A percentile compares a stretch with the other conserved stretches of the same genome.
These are phyloP conservation scores for Fusarium tricinctum DNA, from an alignment of 2,329 filamentous ascomycete species.

Conservation along the genomic window DNA sequence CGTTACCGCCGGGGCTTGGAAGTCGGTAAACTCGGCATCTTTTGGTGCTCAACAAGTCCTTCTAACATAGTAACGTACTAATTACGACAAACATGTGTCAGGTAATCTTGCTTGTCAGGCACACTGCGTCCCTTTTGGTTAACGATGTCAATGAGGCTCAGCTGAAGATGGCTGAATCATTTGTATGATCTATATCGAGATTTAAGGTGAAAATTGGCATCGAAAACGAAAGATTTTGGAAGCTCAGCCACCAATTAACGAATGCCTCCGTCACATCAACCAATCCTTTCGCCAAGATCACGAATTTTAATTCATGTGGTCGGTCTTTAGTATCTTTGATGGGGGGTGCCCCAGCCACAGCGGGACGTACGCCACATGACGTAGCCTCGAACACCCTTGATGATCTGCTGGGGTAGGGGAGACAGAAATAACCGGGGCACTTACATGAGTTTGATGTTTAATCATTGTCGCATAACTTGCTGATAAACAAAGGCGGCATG, in stretches of 20 bases:
- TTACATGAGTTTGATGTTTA: not conserved
- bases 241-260: constrained; percentile 38
- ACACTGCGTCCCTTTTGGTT: constrained; percentile 12
- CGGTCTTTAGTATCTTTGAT: constrained; percentile 22
- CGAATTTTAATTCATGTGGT: not conserved
- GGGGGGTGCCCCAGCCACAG: constrained; percentile 30
- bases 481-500: not conserved
- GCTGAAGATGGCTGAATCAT: not conserved
- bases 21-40: constrained; percentile 45
- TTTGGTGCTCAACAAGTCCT: constrained; percentile 7
- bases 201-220: constrained; percentile 12
- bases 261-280: constrained; percentile 17
- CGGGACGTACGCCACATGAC: constrained; percentile 40
- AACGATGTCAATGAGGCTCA: constrained; percentile 30
- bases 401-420: constrained; percentile 4
- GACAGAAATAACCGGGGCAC: not conserved
- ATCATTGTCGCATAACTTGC: not conserved
- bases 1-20: constrained; percentile 24
- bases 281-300: constrained; percentile 24
- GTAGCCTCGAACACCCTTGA: constrained; percentile 24
- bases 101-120: constrained; percentile 6
- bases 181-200: constrained; percentile 27
- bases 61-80: constrained; percentile 18
- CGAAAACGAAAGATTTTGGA: constrained; percentile 6
- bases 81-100: constrained; percentile 42